phyloP scores from a whole-genome alignment of 1,139 yeast genomes.

The Geotrichum bryndzae region DNA sequence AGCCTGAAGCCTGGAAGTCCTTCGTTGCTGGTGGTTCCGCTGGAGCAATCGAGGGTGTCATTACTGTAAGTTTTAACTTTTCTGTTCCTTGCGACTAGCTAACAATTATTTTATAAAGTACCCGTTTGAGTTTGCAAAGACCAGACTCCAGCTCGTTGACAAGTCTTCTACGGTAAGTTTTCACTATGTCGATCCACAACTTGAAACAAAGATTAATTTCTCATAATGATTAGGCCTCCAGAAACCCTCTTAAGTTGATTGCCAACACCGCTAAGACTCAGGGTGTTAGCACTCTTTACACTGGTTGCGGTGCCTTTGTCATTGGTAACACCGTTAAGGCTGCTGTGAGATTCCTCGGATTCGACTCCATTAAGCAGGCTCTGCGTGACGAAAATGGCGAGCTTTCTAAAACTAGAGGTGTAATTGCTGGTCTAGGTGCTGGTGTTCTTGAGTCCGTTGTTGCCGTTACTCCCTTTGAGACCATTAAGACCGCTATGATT shows the following conservation, averaged over 20 bases:
- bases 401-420: slow-evolving; percentile 84
- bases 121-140: slow-evolving; percentile 96
- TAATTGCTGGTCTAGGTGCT: slow-evolving; percentile 92
- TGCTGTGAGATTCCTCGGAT: slow-evolving; percentile 86
- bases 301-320: slow-evolving; percentile 97
- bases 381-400: slow-evolving; percentile 81
- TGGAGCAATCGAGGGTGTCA: slow-evolving; percentile 86
- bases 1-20: slow-evolving; percentile 50
- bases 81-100: neutral
- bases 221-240: slow-evolving; percentile 37
- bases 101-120: slow-evolving; percentile 36
- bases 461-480: slow-evolving; percentile 96
- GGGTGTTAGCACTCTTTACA: slow-evolving; percentile 75
- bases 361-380: slow-evolving; percentile 73
- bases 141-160: slow-evolving; percentile 79
- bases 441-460: slow-evolving; percentile 86
- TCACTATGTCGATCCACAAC: neutral
- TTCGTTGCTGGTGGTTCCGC: slow-evolving; percentile 93
- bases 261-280: slow-evolving; percentile 67
- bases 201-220: neutral
- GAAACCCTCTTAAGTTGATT: slow-evolving; percentile 79
- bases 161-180: slow-evolving; percentile 48
- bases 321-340: slow-evolving; percentile 96
- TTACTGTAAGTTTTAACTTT: slow-evolving; percentile 41
- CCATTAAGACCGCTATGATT: slow-evolving; percentile 89